Evolutionary conservation across 495 filamentous ascomycete genomes (phyloP).

Genomic region (Penicillium robsamsonii): DNA sequence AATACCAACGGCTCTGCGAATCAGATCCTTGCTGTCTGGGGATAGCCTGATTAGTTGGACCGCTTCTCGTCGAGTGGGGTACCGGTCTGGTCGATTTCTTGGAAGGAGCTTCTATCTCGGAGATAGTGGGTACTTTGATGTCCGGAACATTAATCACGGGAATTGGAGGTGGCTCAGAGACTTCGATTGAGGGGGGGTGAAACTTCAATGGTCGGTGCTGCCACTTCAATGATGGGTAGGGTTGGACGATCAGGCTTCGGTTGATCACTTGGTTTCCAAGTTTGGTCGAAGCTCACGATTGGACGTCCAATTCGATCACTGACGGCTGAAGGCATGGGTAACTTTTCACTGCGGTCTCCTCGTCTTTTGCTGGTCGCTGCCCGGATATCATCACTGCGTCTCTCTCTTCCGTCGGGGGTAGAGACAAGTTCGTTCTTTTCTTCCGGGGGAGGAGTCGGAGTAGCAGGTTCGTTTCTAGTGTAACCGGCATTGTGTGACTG

Average conservation of each 20-base stretch:
- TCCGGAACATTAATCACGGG: conserved; percentile 65
- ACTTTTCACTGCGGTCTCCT: conserved; percentile 77
- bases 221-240: conserved; percentile 45
- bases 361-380: conserved; percentile 87
- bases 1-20: conserved; percentile 36
- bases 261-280: conserved; percentile 65
- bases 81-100: conserved; percentile 19
- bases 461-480: conserved; percentile 55
- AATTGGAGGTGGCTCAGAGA: conserved; percentile 52
- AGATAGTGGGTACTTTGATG: conserved; percentile 42
- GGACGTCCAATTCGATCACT: conserved; percentile 80
- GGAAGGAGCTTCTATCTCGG: conserved; percentile 28
- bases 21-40: conserved; percentile 25
- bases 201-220: conserved; percentile 30
- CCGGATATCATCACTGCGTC: conserved; percentile 80
- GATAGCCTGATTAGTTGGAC: conserved; percentile 16
- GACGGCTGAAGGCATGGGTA: conserved; percentile 82
- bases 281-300: conserved; percentile 87
- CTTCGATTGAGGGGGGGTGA: conserved; percentile 31
- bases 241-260: conserved; percentile 23
- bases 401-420: conserved; percentile 72
- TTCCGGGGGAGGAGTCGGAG: conserved; percentile 28
- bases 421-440: conserved; percentile 28
- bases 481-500: conserved; percentile 76
- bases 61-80: conserved; percentile 24